Percentiles rank a stretch among this genome's conserved stretches.
These are phyloP conservation scores for Ceratocystis cubensis DNA, from an alignment of 2,329 filamentous ascomycete species.

Conservation along the genomic window DNA sequence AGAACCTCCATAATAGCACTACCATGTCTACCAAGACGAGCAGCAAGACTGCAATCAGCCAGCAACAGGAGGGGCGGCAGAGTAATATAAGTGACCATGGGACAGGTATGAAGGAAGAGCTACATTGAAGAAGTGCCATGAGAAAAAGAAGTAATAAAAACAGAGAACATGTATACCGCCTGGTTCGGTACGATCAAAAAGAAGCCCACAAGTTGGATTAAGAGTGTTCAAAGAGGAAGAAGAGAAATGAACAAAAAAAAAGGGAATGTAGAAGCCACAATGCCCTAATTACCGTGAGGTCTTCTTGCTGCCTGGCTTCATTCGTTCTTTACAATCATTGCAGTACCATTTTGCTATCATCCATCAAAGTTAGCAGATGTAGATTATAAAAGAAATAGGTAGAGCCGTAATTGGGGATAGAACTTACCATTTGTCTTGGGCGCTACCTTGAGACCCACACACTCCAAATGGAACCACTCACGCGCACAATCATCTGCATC, in stretches of 20 bases:
- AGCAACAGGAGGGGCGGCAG: too few relatives aligned
- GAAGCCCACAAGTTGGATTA: background rate
- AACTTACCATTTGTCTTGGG: conserved; percentile 62
- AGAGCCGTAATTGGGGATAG: background rate
- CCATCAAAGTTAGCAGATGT: conserved; percentile 25
- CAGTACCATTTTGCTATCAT: conserved; percentile 66
- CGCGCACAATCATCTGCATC: conserved; percentile 59
- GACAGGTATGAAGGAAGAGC: background rate
- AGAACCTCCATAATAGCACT: too few relatives aligned
- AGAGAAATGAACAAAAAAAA: background rate
- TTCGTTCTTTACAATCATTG: conserved; percentile 59
- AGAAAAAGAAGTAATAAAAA: conserved; percentile 1
- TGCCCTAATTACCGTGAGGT: conserved; percentile 31
- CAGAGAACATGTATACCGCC: background rate
- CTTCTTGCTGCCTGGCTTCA: conserved; percentile 45
- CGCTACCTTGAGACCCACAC: conserved; percentile 65
- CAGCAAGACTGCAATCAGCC: too few relatives aligned
- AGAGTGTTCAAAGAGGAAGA: background rate
- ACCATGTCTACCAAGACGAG: too few relatives aligned
- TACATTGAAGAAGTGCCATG: background rate
- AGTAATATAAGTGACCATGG: too few relatives aligned
- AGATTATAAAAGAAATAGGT: background rate
- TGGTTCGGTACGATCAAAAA: conserved; percentile 2
- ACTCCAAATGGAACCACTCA: conserved; percentile 77
- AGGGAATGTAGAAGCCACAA: background rate